Evolutionary conservation across 2,329 filamentous ascomycete genomes (phyloP).

Genomic region (Fusarium staphyleae): DNA sequence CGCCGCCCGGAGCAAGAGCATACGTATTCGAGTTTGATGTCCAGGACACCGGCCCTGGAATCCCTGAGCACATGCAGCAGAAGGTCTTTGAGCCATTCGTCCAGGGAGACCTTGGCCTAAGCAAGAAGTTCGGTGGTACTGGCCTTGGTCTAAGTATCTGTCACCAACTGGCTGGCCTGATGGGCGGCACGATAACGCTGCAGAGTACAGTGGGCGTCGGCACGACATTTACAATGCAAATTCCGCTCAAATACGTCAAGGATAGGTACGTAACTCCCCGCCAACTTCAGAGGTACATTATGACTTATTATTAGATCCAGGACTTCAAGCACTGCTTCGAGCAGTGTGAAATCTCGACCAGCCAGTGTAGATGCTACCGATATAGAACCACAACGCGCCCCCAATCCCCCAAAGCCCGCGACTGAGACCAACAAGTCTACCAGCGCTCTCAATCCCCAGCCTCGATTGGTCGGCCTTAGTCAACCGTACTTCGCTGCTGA

Average conservation of each 20-base stretch:
- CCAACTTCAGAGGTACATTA: no score
- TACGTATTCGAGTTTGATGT: conserved; percentile 87
- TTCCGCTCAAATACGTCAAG: conserved; percentile 79
- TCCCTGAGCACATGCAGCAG: conserved; percentile 77
- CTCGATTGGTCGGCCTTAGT: conserved; percentile 81
- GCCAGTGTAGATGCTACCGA: conserved; percentile 55
- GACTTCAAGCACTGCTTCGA: conserved; percentile 62
- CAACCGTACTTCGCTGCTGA: conserved; percentile 77
- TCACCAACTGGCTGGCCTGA: conserved; percentile 81
- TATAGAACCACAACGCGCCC: conserved; percentile 46
- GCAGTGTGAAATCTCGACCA: conserved; percentile 59
- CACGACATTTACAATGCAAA: conserved; percentile 81
- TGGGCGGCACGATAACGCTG: conserved; percentile 79
- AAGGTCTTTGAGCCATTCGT: conserved; percentile 94
- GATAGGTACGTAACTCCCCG: conserved; percentile 54
- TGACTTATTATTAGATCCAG: conserved; percentile 43
- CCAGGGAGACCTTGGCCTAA: conserved; percentile 87
- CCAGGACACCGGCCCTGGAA: conserved; percentile 86
- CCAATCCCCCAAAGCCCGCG: conserved; percentile 37
- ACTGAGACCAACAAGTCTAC: conserved; percentile 44
- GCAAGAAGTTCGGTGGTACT: conserved; percentile 89
- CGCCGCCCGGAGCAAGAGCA: conserved; percentile 68
- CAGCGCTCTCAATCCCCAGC: conserved; percentile 67
- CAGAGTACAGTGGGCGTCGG: conserved; percentile 76
- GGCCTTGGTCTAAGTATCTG: conserved; percentile 90